Base-by-base conservation (phyloP, 768 basidiomycete genomes). In the Pulveroboletus sp. region DNA sequence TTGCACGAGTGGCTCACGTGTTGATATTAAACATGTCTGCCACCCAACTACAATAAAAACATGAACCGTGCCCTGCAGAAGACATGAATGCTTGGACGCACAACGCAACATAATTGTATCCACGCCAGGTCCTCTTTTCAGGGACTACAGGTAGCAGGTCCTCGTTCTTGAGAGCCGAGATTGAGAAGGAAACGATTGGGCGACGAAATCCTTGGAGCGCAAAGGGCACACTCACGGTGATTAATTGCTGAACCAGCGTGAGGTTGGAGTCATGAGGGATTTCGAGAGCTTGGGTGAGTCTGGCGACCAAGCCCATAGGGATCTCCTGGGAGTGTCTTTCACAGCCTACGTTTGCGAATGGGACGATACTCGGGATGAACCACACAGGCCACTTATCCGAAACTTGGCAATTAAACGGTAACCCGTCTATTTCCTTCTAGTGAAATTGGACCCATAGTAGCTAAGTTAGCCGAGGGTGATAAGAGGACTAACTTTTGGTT, bases 11-110 rank as follows among this genome's bases (percentile, higher is more conserved):
- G 36, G 71, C 81, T 60, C 67, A 84, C 83, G 83, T 85, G 64
- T 84, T 85, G 61, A 86, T 76, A 58, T 86, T 88, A 73, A 87
- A 89, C 57, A 79, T 80, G 69, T 90, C 87, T 32, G 85, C 86
- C 36, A 89, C 77, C 88, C 86, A 89, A 70, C 84, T 86, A 53
- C 60, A 44, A 45, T 50, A 42, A 34, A 22, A 14, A 37, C 20
- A 53, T 32, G 41, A 42, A 35, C 37, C 27, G 37, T 26, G 30
- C 36, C 17, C 46, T 35, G 31, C 17, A 35, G 20, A 45, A 34
- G 23, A 35, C 26, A 19, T 10, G 6, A 19, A 48, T 32, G 19
- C 44, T 23, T 46, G 42, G 35, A 56, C 77, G 55, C 62, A 85
- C 80, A 83, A 86, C 17, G 82, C 75, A 38, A 84, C 69, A 63